Evolutionary conservation across 306 rosid genomes (phyloP).

Genomic region (Phaseolus lunatus): DNA sequence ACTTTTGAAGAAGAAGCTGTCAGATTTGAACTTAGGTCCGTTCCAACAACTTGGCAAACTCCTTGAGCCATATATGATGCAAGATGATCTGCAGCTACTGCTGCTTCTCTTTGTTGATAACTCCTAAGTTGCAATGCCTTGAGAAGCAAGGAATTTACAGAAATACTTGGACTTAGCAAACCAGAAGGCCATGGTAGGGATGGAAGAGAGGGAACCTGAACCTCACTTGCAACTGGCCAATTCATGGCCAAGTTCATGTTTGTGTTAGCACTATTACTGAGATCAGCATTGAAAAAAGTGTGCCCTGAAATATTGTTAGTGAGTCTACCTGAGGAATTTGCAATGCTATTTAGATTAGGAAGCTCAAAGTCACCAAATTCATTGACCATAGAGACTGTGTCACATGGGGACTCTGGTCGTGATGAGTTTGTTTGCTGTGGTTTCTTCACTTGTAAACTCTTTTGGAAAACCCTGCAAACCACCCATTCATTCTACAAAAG

Average conservation of each 20-base stretch:
- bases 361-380: constrained; percentile 78
- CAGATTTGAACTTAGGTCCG: constrained; percentile 53
- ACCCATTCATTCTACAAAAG: constrained; percentile 87
- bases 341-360: constrained; percentile 54
- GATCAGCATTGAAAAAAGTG: constrained; percentile 36
- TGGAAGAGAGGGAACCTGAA: constrained; percentile 50
- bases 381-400: constrained; percentile 65
- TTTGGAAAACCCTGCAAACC: constrained; percentile 92
- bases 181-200: constrained; percentile 65
- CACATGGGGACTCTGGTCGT: constrained; percentile 76
- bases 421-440: constrained; percentile 67
- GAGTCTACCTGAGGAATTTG: constrained; percentile 57
- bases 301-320: constrained; percentile 51
- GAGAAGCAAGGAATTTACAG: constrained; percentile 77
- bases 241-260: constrained; percentile 60
- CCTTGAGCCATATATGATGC: constrained; percentile 53
- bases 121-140: constrained; percentile 87
- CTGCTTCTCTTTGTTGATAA: constrained; percentile 60
- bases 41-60: constrained; percentile 55
- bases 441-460: constrained; percentile 61
- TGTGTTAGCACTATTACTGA: constrained; percentile 50
- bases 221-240: constrained; percentile 56
- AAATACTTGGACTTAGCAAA: constrained; percentile 60
- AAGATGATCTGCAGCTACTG: constrained; percentile 36
- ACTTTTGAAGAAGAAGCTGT: constrained; percentile 70